A percentile compares a stretch with the other conserved stretches of the same genome.
phyloP scores from a whole-genome alignment of 2,329 filamentous ascomycete species.

The Ceratocystis lukuohia region DNA sequence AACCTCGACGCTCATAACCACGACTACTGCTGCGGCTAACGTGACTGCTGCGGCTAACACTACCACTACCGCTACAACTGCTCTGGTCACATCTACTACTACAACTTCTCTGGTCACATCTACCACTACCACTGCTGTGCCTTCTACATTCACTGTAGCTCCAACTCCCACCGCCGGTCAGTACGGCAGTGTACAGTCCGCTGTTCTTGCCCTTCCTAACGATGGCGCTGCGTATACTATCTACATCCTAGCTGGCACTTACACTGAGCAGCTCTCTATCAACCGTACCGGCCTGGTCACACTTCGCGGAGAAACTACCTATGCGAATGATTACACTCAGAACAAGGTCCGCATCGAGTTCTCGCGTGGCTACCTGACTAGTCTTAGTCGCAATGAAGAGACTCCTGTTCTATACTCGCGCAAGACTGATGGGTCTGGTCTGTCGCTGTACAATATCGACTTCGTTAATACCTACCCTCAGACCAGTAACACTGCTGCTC shows the following conservation, averaged over 20 bases:
- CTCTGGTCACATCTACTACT: neutral
- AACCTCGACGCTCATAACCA: neutral
- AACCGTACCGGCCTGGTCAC: conserved; percentile 37
- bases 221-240: conserved; percentile 26
- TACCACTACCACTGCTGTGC: neutral
- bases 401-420: conserved; percentile 30
- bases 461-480: conserved; percentile 34
- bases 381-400: conserved; percentile 33
- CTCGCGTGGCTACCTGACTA: conserved; percentile 22
- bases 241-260: conserved; percentile 36
- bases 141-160: conserved; percentile 9
- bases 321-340: conserved; percentile 36
- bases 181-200: conserved; percentile 23
- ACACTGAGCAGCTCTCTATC: conserved; percentile 46
- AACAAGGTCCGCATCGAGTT: conserved; percentile 45
- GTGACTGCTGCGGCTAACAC: neutral
- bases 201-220: conserved; percentile 22
- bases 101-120: neutral
- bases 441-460: conserved; percentile 52
- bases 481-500: conserved; percentile 36
- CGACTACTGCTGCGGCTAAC: neutral
- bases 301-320: conserved; percentile 45
- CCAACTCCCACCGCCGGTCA: conserved; percentile 19
- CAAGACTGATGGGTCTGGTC: conserved; percentile 31
- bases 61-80: neutral